phyloP scores from a whole-genome alignment of 2,329 filamentous ascomycete species.

The Ophiocordyceps camponoti-rufipedis region DNA sequence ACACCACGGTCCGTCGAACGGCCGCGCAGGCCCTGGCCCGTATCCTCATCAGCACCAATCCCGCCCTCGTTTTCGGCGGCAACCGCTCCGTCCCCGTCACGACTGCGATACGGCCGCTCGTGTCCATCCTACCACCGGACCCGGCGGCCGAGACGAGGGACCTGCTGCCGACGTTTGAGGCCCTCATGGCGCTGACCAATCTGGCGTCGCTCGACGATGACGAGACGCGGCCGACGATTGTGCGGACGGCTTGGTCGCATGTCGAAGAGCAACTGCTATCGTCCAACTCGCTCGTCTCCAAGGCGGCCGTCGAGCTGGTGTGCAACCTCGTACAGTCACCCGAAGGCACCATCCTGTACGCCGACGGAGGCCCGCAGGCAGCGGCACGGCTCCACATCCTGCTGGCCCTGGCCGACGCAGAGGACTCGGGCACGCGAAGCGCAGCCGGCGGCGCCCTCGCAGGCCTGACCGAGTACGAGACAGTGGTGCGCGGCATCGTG shows the following conservation, averaged over 20 bases:
- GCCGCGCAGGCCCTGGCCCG: slow-evolving; percentile 69
- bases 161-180: slow-evolving; percentile 77
- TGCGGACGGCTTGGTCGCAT: slow-evolving; percentile 53
- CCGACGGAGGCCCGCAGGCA: slow-evolving; percentile 47
- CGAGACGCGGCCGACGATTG: slow-evolving; percentile 46
- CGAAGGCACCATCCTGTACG: slow-evolving; percentile 49
- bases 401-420: slow-evolving; percentile 71
- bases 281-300: slow-evolving; percentile 55
- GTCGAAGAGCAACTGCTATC: slow-evolving; percentile 74
- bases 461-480: slow-evolving; percentile 62
- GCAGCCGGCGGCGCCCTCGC: slow-evolving; percentile 82
- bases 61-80: slow-evolving; percentile 64
- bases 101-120: slow-evolving; percentile 67
- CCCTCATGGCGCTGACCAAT: slow-evolving; percentile 83
- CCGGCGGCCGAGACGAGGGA: slow-evolving; percentile 47
- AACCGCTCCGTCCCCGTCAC: slow-evolving; percentile 55
- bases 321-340: slow-evolving; percentile 72
- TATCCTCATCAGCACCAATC: slow-evolving; percentile 75
- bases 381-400: slow-evolving; percentile 64
- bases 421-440: slow-evolving; percentile 60
- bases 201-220: slow-evolving; percentile 64
- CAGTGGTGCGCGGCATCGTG: slow-evolving; percentile 52
- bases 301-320: slow-evolving; percentile 72
- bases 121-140: slow-evolving; percentile 53
- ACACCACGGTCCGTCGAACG: slow-evolving; percentile 28